Conservation (phyloP, 768 basidiomycete genomes). For the Tubosaeta sp. region DNA sequence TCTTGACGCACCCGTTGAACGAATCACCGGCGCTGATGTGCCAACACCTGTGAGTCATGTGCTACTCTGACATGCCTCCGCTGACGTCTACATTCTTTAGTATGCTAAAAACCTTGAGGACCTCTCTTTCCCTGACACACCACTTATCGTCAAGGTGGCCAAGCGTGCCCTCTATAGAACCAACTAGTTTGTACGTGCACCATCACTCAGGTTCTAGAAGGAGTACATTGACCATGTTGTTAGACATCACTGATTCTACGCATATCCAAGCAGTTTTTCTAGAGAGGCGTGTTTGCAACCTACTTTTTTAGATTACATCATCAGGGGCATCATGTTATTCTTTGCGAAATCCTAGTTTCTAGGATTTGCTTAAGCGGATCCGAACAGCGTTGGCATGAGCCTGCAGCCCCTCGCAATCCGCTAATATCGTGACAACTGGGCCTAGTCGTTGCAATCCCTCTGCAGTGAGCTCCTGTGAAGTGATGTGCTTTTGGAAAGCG, state of each 20-base stretch:
- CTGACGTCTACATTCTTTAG: conserved; percentile 36
- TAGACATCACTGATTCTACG: conserved; percentile 15
- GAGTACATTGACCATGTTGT: conserved; percentile 15
- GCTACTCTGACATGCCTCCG: conserved; percentile 5
- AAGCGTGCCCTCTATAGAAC: conserved; percentile 90
- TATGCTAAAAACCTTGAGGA: conserved; percentile 88
- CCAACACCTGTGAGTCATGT: conserved; percentile 78
- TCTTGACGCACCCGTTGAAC: conserved; percentile 97
- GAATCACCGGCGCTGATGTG: conserved; percentile 95
- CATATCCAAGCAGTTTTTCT: conserved; percentile 9
- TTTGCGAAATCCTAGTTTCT: not conserved
- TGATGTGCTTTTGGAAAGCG: conserved; percentile 99
- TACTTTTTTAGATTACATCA: not conserved
- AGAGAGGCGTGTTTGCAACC: conserved; percentile 5
- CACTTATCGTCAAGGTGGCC: conserved; percentile 89
- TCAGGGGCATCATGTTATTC: not conserved
- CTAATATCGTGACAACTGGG: conserved; percentile 82
- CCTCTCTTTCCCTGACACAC: conserved; percentile 91
- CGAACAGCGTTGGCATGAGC: conserved; percentile 97
- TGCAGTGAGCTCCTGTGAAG: conserved; percentile 86
- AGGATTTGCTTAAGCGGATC: conserved; percentile 52
- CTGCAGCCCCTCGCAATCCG: conserved; percentile 91
- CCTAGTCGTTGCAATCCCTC: conserved; percentile 76
- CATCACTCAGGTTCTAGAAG: conserved; percentile 11
- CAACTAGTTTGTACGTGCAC: conserved; percentile 46